Evolutionary conservation across 352 stramenopile species (phyloP), one percentile per base, ranked within the genome.

Genomic region (Phytopythium sindhum): DNA sequence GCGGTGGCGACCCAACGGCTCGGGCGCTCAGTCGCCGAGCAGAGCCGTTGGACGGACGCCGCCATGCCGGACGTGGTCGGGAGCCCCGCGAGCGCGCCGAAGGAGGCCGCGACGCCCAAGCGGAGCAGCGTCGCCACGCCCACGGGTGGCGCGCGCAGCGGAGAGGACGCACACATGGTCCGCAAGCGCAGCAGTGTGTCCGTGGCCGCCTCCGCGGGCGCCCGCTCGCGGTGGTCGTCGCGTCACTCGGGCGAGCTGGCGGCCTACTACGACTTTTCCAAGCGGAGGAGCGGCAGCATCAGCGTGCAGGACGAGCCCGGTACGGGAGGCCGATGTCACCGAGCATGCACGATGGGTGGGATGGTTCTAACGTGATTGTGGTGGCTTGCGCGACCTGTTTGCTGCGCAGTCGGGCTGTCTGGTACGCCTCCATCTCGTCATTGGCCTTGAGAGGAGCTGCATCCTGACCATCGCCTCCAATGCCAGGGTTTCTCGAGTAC

Each of bases 251-350:
- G 70, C 4, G 78, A 84, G 47, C 67, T 91, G 53, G 72, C 78
- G 21, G 74, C 82, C 19, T 91, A 91, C 60, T 88, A 86, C 47
- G 75, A 77, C 4, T 91, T 91, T 44, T 88, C 81, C 21, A 72
- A 69, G 47, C 70, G 73, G 21, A 9, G 53, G 54, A 78, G 65
- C 56, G 81, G 67, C 67, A 82, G 79, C 57, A 37, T 83, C 8
- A 45, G 39, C 33, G 50, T 73, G 6, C 67, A 71, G 10, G 80
- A 91, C 31, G 77, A 90, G 48, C 61, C 65, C 21, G 53, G 53
- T 58, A 28, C 31, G 52, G 47, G 44, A 52, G 44, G 26, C 23
- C 5, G 5, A n/a, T 6, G 47, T 17, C 10, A 33, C 9, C 9
- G 45, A 4, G 21, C 8, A 11, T 19, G 48, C 12, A 9, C 15